These are phyloP conservation scores for Clathrospora elynae DNA, from an alignment of 2,329 filamentous ascomycete genomes.

Conservation along the genomic window DNA sequence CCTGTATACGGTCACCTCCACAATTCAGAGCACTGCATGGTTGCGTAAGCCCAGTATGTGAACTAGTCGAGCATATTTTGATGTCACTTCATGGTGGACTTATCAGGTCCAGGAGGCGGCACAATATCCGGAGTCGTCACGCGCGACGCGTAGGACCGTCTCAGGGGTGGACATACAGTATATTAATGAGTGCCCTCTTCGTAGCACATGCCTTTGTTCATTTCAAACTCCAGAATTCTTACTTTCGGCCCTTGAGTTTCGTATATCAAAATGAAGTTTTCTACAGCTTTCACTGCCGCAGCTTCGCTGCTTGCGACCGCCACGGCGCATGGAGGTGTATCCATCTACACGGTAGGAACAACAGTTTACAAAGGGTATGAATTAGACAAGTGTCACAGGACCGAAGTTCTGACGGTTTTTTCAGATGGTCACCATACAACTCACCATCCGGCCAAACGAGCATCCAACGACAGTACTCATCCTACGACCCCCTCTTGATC, in stretches of 20 bases:
- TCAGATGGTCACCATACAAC: conserved; percentile 41
- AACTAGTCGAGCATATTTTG: conserved; percentile 4
- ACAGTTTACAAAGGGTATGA: conserved; percentile 34
- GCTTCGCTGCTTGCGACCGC: conserved; percentile 29
- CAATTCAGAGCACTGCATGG: conserved; percentile 19
- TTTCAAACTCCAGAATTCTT: conserved; percentile 2
- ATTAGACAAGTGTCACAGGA: too few relatives aligned
- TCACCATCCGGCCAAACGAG: conserved; percentile 31
- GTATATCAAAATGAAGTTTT: conserved; percentile 30
- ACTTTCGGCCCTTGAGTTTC: not conserved
- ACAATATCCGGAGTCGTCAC: conserved; percentile 18
- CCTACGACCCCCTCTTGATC: conserved; percentile 35
- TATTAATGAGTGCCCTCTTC: conserved; percentile 9
- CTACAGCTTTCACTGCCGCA: conserved; percentile 19
- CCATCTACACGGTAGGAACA: conserved; percentile 31
- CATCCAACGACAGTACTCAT: conserved; percentile 37
- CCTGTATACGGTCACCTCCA: conserved; percentile 12
- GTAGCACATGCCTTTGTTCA: not conserved
- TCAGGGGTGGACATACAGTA: conserved; percentile 7
- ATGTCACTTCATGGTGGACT: conserved; percentile 1
- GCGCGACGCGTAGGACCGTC: conserved; percentile 3
- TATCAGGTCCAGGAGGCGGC: conserved; percentile 4
- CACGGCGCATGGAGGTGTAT: conserved; percentile 38
- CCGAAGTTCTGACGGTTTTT: too few relatives aligned
- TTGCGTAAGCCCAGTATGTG: conserved; percentile 10